Conservation (phyloP, 164 flowering plant genomes). For the Umbilicus rupestris region DNA sequence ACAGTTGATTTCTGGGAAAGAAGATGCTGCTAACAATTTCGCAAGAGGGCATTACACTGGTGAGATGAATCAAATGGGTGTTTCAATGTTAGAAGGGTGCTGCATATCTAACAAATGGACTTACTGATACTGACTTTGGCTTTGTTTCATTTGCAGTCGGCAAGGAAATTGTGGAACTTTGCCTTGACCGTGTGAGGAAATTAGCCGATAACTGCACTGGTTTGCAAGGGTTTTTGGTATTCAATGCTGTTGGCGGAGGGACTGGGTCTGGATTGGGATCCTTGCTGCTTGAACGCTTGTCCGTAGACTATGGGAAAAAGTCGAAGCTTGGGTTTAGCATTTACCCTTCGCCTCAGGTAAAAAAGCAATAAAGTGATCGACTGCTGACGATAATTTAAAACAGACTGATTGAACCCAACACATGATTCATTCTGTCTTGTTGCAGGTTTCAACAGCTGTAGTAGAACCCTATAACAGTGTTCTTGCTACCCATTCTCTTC, state of each 20-base stretch:
- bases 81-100: not conserved
- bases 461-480: conserved; percentile 21
- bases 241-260: conserved; percentile 44
- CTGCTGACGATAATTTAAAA: not conserved
- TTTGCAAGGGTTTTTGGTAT: conserved; percentile 37
- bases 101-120: not conserved
- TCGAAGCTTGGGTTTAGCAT: conserved; percentile 42
- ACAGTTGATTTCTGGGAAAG: conserved; percentile 29
- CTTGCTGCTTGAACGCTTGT: conserved; percentile 32
- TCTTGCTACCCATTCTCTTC: conserved; percentile 18
- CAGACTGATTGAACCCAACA: not conserved
- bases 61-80: not conserved
- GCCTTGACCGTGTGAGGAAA: conserved; percentile 41
- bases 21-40: conserved; percentile 37
- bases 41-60: conserved; percentile 36
- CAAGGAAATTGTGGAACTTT: conserved; percentile 39
- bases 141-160: conserved; percentile 16
- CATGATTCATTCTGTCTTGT: not conserved
- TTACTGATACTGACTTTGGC: not conserved
- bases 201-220: conserved; percentile 49
- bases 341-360: conserved; percentile 40
- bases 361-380: not conserved
- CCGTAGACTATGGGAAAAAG: conserved; percentile 45
- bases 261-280: conserved; percentile 50
- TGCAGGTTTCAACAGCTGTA: conserved; percentile 31